A percentile compares a stretch with the other conserved stretches of the same genome.
Conservation (phyloP, 495 filamentous ascomycete genomes). For the Daldinia caldariorum region DNA sequence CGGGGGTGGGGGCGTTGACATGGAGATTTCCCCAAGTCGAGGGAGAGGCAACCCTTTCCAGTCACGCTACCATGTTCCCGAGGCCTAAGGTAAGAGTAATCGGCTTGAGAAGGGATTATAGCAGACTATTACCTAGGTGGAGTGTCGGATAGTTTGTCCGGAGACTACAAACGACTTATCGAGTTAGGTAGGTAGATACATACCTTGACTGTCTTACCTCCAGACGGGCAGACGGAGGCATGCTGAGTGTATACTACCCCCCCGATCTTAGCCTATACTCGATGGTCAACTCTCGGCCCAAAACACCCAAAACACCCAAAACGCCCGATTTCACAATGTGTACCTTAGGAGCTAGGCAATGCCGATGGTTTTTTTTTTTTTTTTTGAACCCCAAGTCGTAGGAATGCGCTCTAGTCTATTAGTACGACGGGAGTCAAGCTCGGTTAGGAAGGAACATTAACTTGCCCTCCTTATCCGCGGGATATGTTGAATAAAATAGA, state of each 20-base stretch:
- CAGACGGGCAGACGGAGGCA: neutral
- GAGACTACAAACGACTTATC: slow-evolving; percentile 9
- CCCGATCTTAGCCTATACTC: slow-evolving; percentile 40
- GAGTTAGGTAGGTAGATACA: slow-evolving; percentile 6
- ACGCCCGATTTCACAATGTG: slow-evolving; percentile 22
- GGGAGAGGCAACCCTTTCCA: slow-evolving; percentile 14
- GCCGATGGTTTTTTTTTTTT: slow-evolving; percentile 14
- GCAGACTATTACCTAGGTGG: slow-evolving; percentile 12
- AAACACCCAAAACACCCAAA: slow-evolving; percentile 38
- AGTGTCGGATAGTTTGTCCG: slow-evolving; percentile 36
- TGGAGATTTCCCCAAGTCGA: slow-evolving; percentile 22
- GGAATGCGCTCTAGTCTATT: slow-evolving; percentile 12
- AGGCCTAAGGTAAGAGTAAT: slow-evolving; percentile 13
- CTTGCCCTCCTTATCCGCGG: neutral
- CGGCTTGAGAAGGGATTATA: slow-evolving; percentile 18
- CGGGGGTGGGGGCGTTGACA: slow-evolving; percentile 34
- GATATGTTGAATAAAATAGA: neutral
- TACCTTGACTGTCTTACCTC: slow-evolving; percentile 5
- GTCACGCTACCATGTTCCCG: slow-evolving; percentile 21
- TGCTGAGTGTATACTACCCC: slow-evolving; percentile 6
- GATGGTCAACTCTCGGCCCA: slow-evolving; percentile 25
- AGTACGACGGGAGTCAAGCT: slow-evolving; percentile 19
- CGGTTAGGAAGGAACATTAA: slow-evolving; percentile 23
- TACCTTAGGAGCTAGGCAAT: too few relatives aligned
- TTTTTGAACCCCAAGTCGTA: slow-evolving; percentile 13